Evolutionary conservation across 768 basidiomycete genomes (phyloP).

Genomic region (Serendipita sp.): DNA sequence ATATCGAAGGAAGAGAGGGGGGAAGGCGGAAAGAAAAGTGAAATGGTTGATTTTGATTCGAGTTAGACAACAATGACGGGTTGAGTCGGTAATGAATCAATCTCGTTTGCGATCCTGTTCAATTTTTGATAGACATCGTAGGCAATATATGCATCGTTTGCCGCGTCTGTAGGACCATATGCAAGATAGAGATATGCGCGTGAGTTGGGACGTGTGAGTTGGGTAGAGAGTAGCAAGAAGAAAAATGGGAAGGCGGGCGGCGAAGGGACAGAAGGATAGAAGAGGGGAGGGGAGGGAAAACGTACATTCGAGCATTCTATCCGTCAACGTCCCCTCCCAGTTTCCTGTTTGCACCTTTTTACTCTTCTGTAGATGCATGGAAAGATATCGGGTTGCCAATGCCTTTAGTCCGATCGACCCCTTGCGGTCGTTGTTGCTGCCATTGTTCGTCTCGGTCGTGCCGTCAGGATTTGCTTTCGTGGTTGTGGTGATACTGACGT

Average conservation of each 20-base stretch:
- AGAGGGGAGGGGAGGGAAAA: not conserved
- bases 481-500: too few relatives aligned
- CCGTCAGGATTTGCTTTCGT: too few relatives aligned
- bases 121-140: not conserved
- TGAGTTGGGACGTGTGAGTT: conserved; percentile 5
- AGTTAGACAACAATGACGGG: too few relatives aligned
- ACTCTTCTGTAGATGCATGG: conserved; percentile 50
- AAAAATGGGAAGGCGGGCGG: too few relatives aligned
- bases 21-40: too few relatives aligned
- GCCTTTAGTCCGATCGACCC: not conserved
- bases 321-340: conserved; percentile 38
- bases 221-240: not conserved
- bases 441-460: not conserved
- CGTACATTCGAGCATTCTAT: too few relatives aligned
- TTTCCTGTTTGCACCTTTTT: conserved; percentile 36
- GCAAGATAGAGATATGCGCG: conserved; percentile 12
- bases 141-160: conserved; percentile 36
- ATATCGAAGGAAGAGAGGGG: too few relatives aligned
- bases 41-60: not conserved
- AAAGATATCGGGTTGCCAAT: conserved; percentile 23
- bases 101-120: too few relatives aligned
- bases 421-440: not conserved
- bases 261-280: not conserved
- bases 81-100: too few relatives aligned
- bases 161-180: conserved; percentile 51